Evolutionary conservation across 2,329 filamentous ascomycete genomes (phyloP), one percentile per base, ranked within the genome.

Genomic region (Dendryphion nanum): DNA sequence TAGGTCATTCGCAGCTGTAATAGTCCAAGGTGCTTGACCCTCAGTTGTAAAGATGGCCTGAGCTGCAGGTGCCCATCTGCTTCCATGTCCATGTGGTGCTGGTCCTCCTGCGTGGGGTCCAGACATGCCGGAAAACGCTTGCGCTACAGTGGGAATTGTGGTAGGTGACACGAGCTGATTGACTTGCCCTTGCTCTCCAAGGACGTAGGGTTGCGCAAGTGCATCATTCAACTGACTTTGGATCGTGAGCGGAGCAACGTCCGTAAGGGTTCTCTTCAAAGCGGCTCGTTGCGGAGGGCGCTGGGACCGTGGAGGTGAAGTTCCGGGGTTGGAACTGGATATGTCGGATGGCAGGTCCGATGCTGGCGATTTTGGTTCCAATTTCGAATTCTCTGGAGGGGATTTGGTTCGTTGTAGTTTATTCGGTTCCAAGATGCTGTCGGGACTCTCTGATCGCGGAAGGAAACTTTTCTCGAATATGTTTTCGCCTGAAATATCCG

Each of bases 31-130:
- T 6, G 88, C 79, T 47, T 85, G 82, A 12, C 86, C 78, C 65
- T 95, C 88, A n/a, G 93, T 98, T 6, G 91, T 94, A 63, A 98
- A 98, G 40, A 98, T 96, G 37, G 93, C 93, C 64, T 98, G 93
- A 4, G 91, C 87, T 29, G 89, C 87, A 6, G 89, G 89, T 12
- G 86, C 83, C 82, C 89, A 95, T 64, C 93, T 82, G 55, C 87
- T 93, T 41, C 88, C 86, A 66, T 96, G 90, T 6, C 86, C 86
- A 64, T 96, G 91, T n/a, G 72, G 71, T 24, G 69, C 70, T 26
- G 68, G 61, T 14, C 67, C 67, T 37, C 52, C 58, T 50, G 47
- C 55, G 51, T 67, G 52, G 37, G 58, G 55, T 31, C 48, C 69
- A 48, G 52, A 47, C 18, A 50, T 46, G 40, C 48, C 50, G 43